Percentiles rank a stretch among this genome's conserved stretches.
phyloP scores from a whole-genome alignment of 345 rosid genomes.

The Combretum micranthum region DNA sequence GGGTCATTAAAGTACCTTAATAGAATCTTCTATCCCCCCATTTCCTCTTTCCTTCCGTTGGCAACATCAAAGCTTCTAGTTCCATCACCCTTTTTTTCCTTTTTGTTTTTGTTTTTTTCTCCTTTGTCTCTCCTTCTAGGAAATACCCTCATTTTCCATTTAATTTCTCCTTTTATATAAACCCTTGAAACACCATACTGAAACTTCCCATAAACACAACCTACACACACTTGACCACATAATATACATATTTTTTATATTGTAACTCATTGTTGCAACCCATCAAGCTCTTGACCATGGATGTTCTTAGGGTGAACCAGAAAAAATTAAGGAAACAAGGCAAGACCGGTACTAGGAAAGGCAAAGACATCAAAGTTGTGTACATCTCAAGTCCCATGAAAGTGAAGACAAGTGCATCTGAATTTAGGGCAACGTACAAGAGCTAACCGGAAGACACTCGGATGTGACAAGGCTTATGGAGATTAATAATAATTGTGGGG shows the following conservation, averaged over 20 bases:
- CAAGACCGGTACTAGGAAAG: conserved; percentile 3
- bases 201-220: no score
- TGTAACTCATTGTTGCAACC: no score
- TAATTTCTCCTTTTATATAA: conserved; percentile 1
- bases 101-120: background rate
- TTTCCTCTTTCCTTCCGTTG: conserved; percentile 15
- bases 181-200: background rate
- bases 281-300: background rate
- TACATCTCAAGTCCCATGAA: conserved; percentile 81
- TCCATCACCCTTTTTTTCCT: background rate
- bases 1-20: conserved; percentile 23
- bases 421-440: conserved; percentile 75
- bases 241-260: no score
- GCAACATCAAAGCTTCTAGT: background rate
- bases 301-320: conserved; percentile 6
- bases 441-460: conserved; percentile 82
- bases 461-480: conserved; percentile 36
- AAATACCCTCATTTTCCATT: conserved; percentile 7
- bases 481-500: conserved; percentile 6
- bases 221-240: no score
- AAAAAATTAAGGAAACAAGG: conserved; percentile 6
- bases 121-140: conserved; percentile 25
- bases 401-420: conserved; percentile 58
- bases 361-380: conserved; percentile 53
- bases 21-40: conserved; percentile 8